Evolutionary conservation across 2,329 filamentous ascomycete species (phyloP), one percentile per base, ranked within the genome.

Genomic region (Fusarium azukiicola): DNA sequence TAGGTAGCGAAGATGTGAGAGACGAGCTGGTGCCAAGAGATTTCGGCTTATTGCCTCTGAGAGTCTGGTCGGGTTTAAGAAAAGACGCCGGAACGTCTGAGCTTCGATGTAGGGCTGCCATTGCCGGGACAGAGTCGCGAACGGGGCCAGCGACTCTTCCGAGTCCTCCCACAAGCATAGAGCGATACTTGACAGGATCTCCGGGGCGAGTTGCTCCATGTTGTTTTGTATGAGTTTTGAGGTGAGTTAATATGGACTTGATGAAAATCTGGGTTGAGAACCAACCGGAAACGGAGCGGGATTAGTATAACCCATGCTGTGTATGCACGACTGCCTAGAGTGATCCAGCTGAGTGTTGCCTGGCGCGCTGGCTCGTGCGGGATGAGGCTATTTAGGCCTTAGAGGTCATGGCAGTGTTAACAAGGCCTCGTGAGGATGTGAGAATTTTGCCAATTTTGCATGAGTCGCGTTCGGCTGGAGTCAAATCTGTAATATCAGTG

Each of bases 121-220:
- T 17, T 46, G 61, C 3, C 61, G 61, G 5, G 61, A 64, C 13
- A 64, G 5, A 8, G 61, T 64, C 12, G 61, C 42, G 2, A 44
- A 46, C 32, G 40, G 42, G 17, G 61, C 61, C 14, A 64, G 42
- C 3, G 61, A 61, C 13, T 23, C 56, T 40, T 61, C 36, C 10
- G 56, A 61, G 5, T 61, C 56, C 6, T 61, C 56, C 56, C 56
- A 61, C 17, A 64, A 36, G 27, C 13, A 47, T 19, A 46, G 46
- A 19, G 42, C 42, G 42, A 64, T 46, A 5, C 40, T 46, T 2
- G 61, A 64, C 2, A 64, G 4, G 61, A 64, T 64, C 42, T 64
- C 61, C 17, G 61, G 61, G 23, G 61, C 61, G 40, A 64, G 61
- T 23, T 64, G 40, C 42, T 64, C 61, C 61, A 64, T 64, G 17